Base-by-base conservation (phyloP, 2,329 filamentous ascomycete genomes). In the Sclerotiophoma versabilis region DNA sequence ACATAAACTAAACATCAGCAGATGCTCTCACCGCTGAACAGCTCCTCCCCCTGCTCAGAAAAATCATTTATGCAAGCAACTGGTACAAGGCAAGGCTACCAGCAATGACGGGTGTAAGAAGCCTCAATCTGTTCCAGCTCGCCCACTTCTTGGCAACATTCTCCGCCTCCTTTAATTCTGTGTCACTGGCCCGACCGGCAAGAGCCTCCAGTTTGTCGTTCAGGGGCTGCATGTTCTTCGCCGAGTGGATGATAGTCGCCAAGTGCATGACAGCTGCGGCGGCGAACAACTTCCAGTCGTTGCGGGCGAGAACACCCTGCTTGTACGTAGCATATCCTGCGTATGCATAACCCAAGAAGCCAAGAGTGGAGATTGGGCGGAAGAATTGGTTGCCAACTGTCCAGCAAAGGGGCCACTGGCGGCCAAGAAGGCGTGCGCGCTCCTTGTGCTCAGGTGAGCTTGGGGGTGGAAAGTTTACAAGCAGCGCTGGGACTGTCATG, bases 381-480 rank as follows among this genome's bases (percentile, higher is more conserved):
- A 83, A 81, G 71, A 82, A 81, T 25, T 74, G 68, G 66, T 81
- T 82, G 52, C 80, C 80, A 9, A 81, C 76, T n/a, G 69, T 70
- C 79, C 79, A 82, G 71, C 79, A 81, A 23, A 78, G 70, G 15
- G 79, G 78, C 80, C 80, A 82, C 69, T 82, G 79, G 10, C 74
- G 72, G 23, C 79, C 80, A 4, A 83, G 77, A 27, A 80, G 75
- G 22, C 71, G 74, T 15, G 79, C 77, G 56, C 78, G 75, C 6
- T 72, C 68, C 3, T 72, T 68, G 61, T 80, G 76, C 9, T 76
- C 73, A 1, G 76, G 72, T 2, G 75, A 73, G 5, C 70, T 72
- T 20, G 78, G 70, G 7, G 70, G 54, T 20, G 79, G 78, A 63
- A 80, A 81, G 59, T 79, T 75, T 56, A 80, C 75, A 12, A 82